Percentiles rank a stretch among this genome's conserved stretches.
Conservation (phyloP, 2,329 filamentous ascomycete genomes). For the Diaporthe batatas region DNA sequence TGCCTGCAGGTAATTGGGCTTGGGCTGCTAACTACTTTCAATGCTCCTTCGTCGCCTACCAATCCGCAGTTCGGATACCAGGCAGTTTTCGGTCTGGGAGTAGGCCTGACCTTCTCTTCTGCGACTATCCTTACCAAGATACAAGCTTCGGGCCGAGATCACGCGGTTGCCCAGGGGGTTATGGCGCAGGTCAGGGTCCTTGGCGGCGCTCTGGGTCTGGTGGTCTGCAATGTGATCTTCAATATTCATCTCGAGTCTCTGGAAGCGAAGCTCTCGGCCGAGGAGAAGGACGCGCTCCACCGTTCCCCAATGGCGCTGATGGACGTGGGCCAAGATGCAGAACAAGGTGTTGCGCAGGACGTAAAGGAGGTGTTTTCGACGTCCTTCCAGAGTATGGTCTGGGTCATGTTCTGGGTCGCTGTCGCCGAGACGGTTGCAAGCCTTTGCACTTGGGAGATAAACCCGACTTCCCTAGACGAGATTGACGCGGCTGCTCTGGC, state of each 20-base stretch:
- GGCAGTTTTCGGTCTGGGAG: constrained; percentile 69
- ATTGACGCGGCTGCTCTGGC: constrained; percentile 47
- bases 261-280: constrained; percentile 48
- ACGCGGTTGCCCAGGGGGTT: constrained; percentile 71
- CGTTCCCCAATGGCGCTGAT: constrained; percentile 58
- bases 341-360: constrained; percentile 43
- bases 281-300: constrained; percentile 58
- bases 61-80: constrained; percentile 67
- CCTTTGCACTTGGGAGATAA: constrained; percentile 59
- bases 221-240: constrained; percentile 70
- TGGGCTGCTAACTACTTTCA: constrained; percentile 62
- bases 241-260: constrained; percentile 57
- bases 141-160: constrained; percentile 61
- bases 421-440: constrained; percentile 59
- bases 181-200: constrained; percentile 72
- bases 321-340: constrained; percentile 51
- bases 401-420: constrained; percentile 60
- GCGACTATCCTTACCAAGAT: constrained; percentile 71
- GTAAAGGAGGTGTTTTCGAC: constrained; percentile 59
- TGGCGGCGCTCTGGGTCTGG: constrained; percentile 71
- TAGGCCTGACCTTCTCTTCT: constrained; percentile 69
- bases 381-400: constrained; percentile 62
- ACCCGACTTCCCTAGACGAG: constrained; percentile 49
- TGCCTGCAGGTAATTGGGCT: constrained; percentile 66
- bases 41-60: constrained; percentile 49